These are phyloP conservation scores for Trichoderma lentiforme DNA, from an alignment of 2,329 filamentous ascomycete species.

Conservation along the genomic window DNA sequence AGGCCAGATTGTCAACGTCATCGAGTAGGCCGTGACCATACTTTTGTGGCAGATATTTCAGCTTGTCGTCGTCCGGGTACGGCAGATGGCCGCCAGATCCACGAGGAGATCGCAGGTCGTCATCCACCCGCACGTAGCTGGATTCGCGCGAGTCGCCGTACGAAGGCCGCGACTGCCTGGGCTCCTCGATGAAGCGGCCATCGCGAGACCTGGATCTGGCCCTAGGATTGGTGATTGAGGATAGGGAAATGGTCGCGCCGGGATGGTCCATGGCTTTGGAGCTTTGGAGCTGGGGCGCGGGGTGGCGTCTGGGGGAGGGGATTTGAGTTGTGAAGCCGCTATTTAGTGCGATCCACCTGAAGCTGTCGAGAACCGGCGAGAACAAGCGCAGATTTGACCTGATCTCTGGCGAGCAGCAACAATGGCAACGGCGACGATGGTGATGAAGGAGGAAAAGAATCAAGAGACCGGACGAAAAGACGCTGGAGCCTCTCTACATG, in stretches of 20 bases:
- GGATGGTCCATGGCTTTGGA: slow-evolving; percentile 10
- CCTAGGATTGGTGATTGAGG: slow-evolving; percentile 21
- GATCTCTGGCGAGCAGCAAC: not conserved
- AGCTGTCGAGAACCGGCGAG: not conserved
- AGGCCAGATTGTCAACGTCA: slow-evolving; percentile 49
- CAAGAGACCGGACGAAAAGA: not conserved
- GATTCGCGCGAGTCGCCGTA: slow-evolving; percentile 43
- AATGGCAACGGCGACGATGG: not conserved
- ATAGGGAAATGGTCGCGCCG: slow-evolving; percentile 46
- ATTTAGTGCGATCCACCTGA: not conserved
- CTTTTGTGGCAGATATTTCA: slow-evolving; percentile 13
- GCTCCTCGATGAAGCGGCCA: slow-evolving; percentile 32
- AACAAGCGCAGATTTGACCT: not conserved
- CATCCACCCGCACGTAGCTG: slow-evolving; percentile 41
- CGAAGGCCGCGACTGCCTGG: slow-evolving; percentile 29
- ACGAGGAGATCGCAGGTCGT: slow-evolving; percentile 36
- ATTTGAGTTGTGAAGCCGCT: slow-evolving; percentile 7
- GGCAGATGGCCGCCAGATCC: slow-evolving; percentile 27
- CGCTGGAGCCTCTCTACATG: not conserved
- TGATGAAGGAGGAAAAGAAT: not conserved
- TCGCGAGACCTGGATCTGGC: slow-evolving; percentile 45
- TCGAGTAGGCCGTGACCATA: slow-evolving; percentile 25
- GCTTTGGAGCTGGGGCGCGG: not conserved
- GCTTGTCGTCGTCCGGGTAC: slow-evolving; percentile 32
- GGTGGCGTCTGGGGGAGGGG: slow-evolving; percentile 20